phyloP scores from a whole-genome alignment of 2,329 filamentous ascomycete species.

The Calonectria honghensis region DNA sequence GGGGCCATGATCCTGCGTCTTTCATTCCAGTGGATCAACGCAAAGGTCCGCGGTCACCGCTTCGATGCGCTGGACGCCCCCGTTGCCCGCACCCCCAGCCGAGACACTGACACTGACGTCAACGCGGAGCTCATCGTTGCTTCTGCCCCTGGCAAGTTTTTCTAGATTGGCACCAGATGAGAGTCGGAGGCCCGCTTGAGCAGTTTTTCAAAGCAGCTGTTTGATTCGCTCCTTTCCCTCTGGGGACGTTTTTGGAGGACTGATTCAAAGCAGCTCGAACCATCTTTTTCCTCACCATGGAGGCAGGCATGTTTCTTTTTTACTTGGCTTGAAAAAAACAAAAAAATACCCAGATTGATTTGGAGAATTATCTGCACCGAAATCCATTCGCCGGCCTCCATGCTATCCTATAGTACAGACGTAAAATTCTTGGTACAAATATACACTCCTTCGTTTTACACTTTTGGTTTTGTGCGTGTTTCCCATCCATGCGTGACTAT shows the following conservation, averaged over 20 bases:
- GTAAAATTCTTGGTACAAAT: conserved; percentile 54
- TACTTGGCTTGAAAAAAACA: neutral
- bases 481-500: conserved; percentile 34
- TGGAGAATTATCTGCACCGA: conserved; percentile 50
- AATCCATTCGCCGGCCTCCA: conserved; percentile 49
- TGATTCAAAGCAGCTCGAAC: neutral
- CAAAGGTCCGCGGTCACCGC: conserved; percentile 74
- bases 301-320: conserved; percentile 16
- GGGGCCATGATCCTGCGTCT: conserved; percentile 78
- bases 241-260: neutral
- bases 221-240: neutral
- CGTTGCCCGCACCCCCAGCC: conserved; percentile 54
- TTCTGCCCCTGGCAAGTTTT: conserved; percentile 72
- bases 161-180: conserved; percentile 60
- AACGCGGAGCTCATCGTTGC: conserved; percentile 51
- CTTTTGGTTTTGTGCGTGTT: conserved; percentile 44
- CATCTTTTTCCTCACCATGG: conserved; percentile 4
- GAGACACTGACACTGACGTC: conserved; percentile 58
- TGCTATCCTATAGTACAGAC: conserved; percentile 56
- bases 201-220: conserved; percentile 11
- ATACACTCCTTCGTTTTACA: conserved; percentile 44
- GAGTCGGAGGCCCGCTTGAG: conserved; percentile 28
- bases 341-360: conserved; percentile 42
- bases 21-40: conserved; percentile 72
- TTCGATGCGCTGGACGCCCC: conserved; percentile 82